These are phyloP conservation scores for Hansenula sp. DNA, from an alignment of 1,139 yeast genomes.

Conservation along the genomic window DNA sequence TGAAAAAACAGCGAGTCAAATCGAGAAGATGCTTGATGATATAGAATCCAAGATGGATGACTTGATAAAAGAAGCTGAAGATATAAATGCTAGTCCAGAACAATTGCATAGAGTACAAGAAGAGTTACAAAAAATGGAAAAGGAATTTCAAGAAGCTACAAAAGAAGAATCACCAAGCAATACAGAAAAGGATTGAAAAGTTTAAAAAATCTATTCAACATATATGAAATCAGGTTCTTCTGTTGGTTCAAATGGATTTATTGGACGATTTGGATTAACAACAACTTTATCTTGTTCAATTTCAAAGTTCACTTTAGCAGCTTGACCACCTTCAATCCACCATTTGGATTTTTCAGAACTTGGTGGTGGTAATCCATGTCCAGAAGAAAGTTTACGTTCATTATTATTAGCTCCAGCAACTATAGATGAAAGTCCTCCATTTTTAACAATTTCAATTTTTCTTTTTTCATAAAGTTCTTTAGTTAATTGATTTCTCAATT, in stretches of 20 bases:
- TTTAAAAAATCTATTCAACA: neutral
- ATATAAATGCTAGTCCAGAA: conserved; percentile 1
- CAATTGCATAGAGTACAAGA: conserved; percentile 1
- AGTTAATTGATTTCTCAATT: conserved; percentile 51
- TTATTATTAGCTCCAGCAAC: conserved; percentile 24
- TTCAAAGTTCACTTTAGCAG: conserved; percentile 55
- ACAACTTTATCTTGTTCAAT: conserved; percentile 31
- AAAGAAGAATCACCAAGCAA: neutral
- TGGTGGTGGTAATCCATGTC: conserved; percentile 72
- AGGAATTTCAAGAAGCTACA: neutral
- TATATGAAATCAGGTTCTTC: conserved; percentile 33
- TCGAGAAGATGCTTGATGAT: conserved; percentile 52
- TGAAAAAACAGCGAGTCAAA: conserved; percentile 47
- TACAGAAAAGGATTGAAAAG: neutral
- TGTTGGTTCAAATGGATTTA: conserved; percentile 62
- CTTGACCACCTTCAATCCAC: conserved; percentile 84
- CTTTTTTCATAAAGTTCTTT: conserved; percentile 49
- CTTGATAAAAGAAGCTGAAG: conserved; percentile 31
- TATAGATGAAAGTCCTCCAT: conserved; percentile 1
- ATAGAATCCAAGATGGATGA: conserved; percentile 53
- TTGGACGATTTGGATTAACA: conserved; percentile 63
- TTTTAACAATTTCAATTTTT: conserved; percentile 34
- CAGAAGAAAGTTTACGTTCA: conserved; percentile 12
- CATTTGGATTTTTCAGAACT: conserved; percentile 78
- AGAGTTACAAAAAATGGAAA: neutral